A percentile compares a stretch with the other conserved stretches of the same genome.
These are phyloP conservation scores for Sporothrix dimorphospora DNA, from an alignment of 2,329 filamentous ascomycete genomes.

Conservation along the genomic window DNA sequence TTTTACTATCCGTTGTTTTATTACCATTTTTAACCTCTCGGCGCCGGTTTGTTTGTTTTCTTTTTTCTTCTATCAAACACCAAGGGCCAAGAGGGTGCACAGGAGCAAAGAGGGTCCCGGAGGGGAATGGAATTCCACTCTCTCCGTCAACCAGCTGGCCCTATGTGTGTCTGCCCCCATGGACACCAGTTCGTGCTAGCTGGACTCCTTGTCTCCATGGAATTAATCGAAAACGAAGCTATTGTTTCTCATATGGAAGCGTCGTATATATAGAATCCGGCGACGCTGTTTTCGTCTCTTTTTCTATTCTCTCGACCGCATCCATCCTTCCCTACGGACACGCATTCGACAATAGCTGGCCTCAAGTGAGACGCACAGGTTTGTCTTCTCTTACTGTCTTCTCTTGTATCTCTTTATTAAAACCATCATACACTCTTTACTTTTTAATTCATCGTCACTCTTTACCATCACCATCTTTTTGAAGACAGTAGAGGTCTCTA, in stretches of 20 bases:
- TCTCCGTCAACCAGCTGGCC: slow-evolving; percentile 17
- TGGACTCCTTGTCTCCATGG: not conserved
- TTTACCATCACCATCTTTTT: not conserved
- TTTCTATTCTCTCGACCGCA: slow-evolving; percentile 4
- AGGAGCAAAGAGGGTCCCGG: not conserved
- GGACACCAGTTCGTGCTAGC: not conserved
- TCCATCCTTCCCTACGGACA: slow-evolving; percentile 4
- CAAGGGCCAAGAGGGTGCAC: not conserved
- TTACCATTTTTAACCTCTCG: not conserved
- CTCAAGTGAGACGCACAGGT: slow-evolving; percentile 30
- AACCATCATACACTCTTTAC: slow-evolving; percentile 11
- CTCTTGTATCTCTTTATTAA: not conserved
- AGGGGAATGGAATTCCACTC: slow-evolving; percentile 19
- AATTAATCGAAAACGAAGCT: not conserved
- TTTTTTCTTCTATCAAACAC: slow-evolving; percentile 13
- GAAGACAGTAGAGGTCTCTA: not conserved
- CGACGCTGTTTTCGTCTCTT: slow-evolving; percentile 13
- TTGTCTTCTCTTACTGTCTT: slow-evolving; percentile 1
- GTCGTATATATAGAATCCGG: slow-evolving; percentile 30
- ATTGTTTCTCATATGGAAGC: not conserved
- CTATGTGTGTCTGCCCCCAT: not conserved
- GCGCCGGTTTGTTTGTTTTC: not conserved
- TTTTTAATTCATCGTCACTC: slow-evolving; percentile 13
- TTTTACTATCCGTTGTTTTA: not conserved
- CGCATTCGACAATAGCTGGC: slow-evolving; percentile 8